A percentile compares a stretch with the other conserved stretches of the same genome.
Evolutionary conservation across 208 protist genomes (phyloP).

Genomic region (Sergeia podlipaevii): DNA sequence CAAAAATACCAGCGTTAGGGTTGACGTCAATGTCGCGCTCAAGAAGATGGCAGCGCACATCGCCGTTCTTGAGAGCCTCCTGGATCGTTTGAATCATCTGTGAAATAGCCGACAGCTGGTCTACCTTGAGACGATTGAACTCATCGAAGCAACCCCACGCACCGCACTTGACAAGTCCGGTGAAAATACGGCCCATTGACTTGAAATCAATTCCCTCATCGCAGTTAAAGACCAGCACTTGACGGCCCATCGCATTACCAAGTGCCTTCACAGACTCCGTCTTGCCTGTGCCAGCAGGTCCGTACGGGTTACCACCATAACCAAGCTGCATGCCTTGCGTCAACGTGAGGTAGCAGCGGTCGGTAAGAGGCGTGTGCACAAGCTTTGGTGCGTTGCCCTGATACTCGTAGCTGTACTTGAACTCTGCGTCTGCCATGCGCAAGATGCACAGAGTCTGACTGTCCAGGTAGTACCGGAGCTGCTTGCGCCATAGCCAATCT

Average conservation of each 20-base stretch:
- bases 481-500: conserved; percentile 97
- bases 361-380: conserved; percentile 98
- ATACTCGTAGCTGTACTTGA: conserved; percentile 98
- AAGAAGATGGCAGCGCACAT: conserved; percentile 84
- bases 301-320: conserved; percentile 98
- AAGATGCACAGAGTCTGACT: conserved; percentile 64
- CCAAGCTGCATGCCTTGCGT: conserved; percentile 98
- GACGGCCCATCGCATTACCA: conserved; percentile 95
- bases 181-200: conserved; percentile 99
- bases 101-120: conserved; percentile 98
- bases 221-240: conserved; percentile 99
- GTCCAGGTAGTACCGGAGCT: conserved; percentile 95
- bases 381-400: conserved; percentile 98
- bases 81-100: conserved; percentile 99
- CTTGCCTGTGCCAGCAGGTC: conserved; percentile 98
- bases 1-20: conserved; percentile 97
- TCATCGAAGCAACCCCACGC: conserved; percentile 99
- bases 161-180: conserved; percentile 98
- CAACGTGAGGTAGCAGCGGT: conserved; percentile 98
- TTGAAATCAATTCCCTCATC: conserved; percentile 99
- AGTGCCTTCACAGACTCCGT: conserved; percentile 99
- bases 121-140: conserved; percentile 98
- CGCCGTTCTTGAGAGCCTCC: conserved; percentile 93
- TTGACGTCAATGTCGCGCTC: conserved; percentile 93
- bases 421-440: conserved; percentile 94